phyloP scores from a whole-genome alignment of 208 protist species.

The Phytomonas francai region DNA sequence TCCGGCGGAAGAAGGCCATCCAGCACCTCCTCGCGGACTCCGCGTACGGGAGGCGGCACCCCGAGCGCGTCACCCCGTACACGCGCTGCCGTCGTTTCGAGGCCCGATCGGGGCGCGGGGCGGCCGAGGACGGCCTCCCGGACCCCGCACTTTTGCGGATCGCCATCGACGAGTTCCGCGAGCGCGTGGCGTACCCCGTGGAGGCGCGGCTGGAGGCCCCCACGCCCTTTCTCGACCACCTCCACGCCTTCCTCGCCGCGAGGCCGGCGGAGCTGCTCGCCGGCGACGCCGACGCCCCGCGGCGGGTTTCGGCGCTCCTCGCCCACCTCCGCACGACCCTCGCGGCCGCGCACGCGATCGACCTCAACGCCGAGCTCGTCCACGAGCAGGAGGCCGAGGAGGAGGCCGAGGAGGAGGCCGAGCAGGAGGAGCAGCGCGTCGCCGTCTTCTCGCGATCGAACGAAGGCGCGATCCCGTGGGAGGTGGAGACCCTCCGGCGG shows the following conservation, averaged over 20 bases:
- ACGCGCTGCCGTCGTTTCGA: constrained; percentile 48
- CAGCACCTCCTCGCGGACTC: constrained; percentile 54
- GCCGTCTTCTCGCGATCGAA: constrained; percentile 77
- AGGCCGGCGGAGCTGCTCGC: constrained; percentile 32
- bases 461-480: constrained; percentile 82
- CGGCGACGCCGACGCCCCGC: constrained; percentile 24
- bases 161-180: constrained; percentile 73
- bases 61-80: constrained; percentile 34
- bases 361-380: too few relatives aligned
- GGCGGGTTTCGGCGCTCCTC: constrained; percentile 27
- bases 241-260: constrained; percentile 28
- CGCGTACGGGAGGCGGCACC: constrained; percentile 32
- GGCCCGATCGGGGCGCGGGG: constrained; percentile 1
- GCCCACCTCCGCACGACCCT: constrained; percentile 32
- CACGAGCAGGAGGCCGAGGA: too few relatives aligned
- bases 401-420: too few relatives aligned
- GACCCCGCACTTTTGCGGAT: constrained; percentile 22
- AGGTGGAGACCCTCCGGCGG: constrained; percentile 32
- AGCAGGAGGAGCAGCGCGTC: constrained; percentile 67
- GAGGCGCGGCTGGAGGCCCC: constrained; percentile 22
- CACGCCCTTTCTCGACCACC: constrained; percentile 43
- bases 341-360: too few relatives aligned
- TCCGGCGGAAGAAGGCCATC: constrained; percentile 86
- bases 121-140: constrained; percentile 14
- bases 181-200: constrained; percentile 58